A percentile compares a stretch with the other conserved stretches of the same genome.
These are phyloP conservation scores for Fusarium subtropicale DNA, from an alignment of 2,329 filamentous ascomycete species.

Conservation along the genomic window DNA sequence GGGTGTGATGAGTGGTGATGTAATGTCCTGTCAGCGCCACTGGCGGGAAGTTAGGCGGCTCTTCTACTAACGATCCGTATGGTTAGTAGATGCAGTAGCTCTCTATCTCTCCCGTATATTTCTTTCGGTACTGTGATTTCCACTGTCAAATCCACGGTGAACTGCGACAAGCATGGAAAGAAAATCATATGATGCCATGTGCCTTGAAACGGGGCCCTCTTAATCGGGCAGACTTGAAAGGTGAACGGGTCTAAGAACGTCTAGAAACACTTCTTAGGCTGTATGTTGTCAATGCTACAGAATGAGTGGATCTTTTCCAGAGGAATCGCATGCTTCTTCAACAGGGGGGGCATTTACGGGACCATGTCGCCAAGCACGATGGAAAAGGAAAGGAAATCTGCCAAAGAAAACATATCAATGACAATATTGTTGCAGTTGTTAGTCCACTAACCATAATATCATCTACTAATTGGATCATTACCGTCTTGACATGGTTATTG, in stretches of 20 bases:
- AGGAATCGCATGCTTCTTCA: constrained; percentile 33
- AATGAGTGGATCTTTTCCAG: constrained; percentile 15
- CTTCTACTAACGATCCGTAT: constrained; percentile 23
- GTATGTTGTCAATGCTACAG: constrained; percentile 4
- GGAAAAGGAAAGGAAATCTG: constrained; percentile 13
- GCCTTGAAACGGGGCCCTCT: constrained; percentile 36
- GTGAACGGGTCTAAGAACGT: constrained; percentile 30
- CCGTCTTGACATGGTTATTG: constrained; percentile 1
- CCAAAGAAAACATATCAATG: neutral
- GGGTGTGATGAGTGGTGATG: constrained; percentile 44
- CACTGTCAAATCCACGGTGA: neutral
- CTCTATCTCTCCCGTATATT: constrained; percentile 10
- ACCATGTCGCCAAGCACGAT: constrained; percentile 3
- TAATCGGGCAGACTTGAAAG: constrained; percentile 40
- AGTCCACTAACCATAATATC: constrained; percentile 20
- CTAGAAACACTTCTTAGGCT: constrained; percentile 28
- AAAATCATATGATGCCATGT: constrained; percentile 47
- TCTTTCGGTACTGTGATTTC: neutral
- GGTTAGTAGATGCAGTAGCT: constrained; percentile 19
- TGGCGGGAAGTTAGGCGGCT: constrained; percentile 35
- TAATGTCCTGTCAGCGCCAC: constrained; percentile 38
- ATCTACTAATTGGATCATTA: constrained; percentile 2
- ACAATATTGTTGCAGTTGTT: neutral
- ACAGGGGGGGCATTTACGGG: constrained; percentile 15
- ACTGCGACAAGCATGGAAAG: constrained; percentile 5